phyloP scores from a whole-genome alignment of 352 stramenopile species.

The Phytophthora ohioensis region DNA sequence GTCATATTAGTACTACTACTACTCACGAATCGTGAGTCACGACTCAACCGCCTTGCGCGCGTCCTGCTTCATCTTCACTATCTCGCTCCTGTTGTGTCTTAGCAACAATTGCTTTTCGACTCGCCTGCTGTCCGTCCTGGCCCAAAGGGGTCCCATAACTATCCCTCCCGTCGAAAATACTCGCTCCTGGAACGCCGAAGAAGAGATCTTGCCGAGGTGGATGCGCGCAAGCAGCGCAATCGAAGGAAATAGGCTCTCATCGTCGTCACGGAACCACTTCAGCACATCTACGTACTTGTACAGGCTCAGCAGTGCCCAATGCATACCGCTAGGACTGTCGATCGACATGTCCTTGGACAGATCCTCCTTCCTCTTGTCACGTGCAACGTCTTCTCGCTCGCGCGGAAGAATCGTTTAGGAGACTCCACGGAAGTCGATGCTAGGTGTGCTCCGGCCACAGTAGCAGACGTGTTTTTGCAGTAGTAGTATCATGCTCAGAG shows the following conservation, averaged over 20 bases:
- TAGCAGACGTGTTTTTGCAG: not conserved
- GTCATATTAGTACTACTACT: no score
- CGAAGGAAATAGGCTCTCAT: not conserved
- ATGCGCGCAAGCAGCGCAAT: not conserved
- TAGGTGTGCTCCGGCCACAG: not conserved
- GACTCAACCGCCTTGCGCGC: not conserved
- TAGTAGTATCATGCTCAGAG: not conserved
- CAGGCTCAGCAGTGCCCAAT: constrained; percentile 6
- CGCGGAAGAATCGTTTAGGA: constrained; percentile 4
- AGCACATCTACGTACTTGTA: constrained; percentile 18
- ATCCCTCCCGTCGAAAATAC: not conserved
- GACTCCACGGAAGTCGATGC: not conserved
- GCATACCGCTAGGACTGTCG: not conserved
- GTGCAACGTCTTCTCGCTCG: constrained; percentile 6
- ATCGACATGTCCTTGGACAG: constrained; percentile 5
- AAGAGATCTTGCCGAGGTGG: constrained; percentile 1
- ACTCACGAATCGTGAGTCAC: no score
- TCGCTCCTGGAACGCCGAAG: not conserved
- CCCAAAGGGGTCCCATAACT: not conserved
- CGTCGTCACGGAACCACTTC: constrained; percentile 14
- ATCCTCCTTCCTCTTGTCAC: constrained; percentile 3
- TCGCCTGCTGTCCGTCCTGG: not conserved
- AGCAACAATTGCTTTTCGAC: not conserved
- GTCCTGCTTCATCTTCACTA: constrained; percentile 1
- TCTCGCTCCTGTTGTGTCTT: constrained; percentile 1